phyloP scores from a whole-genome alignment of 2,329 filamentous ascomycete species.

The Claviceps arundinis region DNA sequence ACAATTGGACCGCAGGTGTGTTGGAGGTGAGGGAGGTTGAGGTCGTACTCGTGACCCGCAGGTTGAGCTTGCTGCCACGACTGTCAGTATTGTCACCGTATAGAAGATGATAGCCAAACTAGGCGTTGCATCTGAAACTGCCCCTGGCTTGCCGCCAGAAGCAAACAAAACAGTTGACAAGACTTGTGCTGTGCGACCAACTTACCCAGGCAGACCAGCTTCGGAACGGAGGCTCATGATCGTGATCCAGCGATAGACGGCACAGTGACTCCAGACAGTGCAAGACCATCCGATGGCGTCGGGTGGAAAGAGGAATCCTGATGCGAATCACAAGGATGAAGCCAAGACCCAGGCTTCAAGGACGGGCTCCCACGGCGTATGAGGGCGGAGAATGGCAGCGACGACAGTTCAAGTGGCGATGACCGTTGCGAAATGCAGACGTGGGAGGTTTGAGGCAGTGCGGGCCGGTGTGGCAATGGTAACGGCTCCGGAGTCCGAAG shows the following conservation, averaged over 20 bases:
- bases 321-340: constrained; percentile 7
- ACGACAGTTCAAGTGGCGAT: constrained; percentile 3
- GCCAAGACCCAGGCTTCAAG: not conserved
- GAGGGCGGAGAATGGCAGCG: constrained; percentile 3
- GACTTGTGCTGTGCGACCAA: constrained; percentile 6
- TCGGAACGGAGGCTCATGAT: constrained; percentile 21
- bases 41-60: constrained; percentile 78
- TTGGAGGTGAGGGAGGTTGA: constrained; percentile 11
- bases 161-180: constrained; percentile 4
- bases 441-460: constrained; percentile 2
- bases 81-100: constrained; percentile 16
- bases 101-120: constrained; percentile 1
- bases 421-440: constrained; percentile 5
- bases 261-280: not conserved
- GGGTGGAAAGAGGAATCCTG: not conserved
- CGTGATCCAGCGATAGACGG: constrained; percentile 2
- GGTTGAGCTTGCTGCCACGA: constrained; percentile 57
- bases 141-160: not conserved
- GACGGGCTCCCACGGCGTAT: not conserved
- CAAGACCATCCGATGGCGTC: not conserved
- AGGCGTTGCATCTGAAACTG: not conserved
- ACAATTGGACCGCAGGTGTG: not conserved
- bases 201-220: constrained; percentile 23
- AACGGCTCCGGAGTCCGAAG: too few species aligned
- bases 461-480: not conserved